Evolutionary conservation across 306 rosid species (phyloP).

Genomic region (Prunus armeniaca): DNA sequence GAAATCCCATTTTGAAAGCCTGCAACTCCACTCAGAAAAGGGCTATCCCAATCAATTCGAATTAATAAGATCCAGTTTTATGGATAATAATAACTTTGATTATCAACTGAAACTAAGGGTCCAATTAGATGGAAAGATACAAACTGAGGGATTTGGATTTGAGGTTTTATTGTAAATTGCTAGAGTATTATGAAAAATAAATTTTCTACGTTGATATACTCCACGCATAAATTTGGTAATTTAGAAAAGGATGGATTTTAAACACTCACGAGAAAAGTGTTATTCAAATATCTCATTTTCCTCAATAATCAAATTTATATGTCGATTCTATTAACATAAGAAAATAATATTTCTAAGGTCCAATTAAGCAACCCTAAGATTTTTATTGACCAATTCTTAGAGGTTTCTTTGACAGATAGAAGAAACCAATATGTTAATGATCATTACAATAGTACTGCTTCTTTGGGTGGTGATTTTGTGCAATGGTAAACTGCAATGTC

Average conservation of each 20-base stretch:
- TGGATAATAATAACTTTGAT: not conserved
- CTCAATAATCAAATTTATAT: too few relatives aligned
- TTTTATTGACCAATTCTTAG: too few relatives aligned
- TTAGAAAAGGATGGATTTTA: too few relatives aligned
- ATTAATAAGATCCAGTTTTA: not conserved
- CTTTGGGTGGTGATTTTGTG: not conserved
- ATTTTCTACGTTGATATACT: too few relatives aligned
- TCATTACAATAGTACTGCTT: not conserved
- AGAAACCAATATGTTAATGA: not conserved
- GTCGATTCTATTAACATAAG: too few relatives aligned
- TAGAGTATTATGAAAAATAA: not conserved
- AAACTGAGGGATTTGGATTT: not conserved
- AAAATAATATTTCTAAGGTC: too few relatives aligned
- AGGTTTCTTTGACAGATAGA: not conserved
- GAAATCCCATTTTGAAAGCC: not conserved
- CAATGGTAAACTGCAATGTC: not conserved
- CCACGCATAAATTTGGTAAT: too few relatives aligned
- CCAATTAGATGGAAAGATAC: not conserved
- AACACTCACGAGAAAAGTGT: too few relatives aligned
- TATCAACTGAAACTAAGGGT: not conserved
- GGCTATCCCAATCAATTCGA: not conserved
- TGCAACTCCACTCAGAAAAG: not conserved
- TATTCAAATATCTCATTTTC: too few relatives aligned
- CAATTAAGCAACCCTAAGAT: too few relatives aligned
- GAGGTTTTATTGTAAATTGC: not conserved